Evolutionary conservation across 1,139 yeast species (phyloP).

Genomic region (Meyerozyma smithsonii): DNA sequence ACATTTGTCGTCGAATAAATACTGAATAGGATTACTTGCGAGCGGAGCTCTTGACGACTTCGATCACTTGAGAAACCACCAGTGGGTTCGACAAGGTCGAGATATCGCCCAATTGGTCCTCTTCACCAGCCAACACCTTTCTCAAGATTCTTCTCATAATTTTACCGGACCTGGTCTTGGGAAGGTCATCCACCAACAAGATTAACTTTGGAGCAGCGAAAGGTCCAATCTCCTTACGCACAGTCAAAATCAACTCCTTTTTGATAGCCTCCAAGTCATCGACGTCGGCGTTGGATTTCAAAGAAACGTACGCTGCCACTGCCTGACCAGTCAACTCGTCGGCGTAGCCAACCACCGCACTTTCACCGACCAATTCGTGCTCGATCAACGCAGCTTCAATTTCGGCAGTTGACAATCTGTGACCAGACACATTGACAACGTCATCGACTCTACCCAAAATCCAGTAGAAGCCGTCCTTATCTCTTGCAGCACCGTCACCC

Average conservation of each 20-base stretch:
- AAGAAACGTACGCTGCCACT: conserved; percentile 73
- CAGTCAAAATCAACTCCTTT: conserved; percentile 67
- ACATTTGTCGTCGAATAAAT: conserved; percentile 1
- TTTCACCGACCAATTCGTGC: conserved; percentile 65
- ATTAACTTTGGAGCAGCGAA: conserved; percentile 79
- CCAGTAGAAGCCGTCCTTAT: conserved; percentile 74
- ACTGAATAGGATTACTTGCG: conserved; percentile 5
- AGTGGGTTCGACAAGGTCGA: conserved; percentile 74
- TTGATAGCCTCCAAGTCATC: conserved; percentile 53
- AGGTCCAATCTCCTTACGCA: conserved; percentile 77
- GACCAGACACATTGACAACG: conserved; percentile 79
- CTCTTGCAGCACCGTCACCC: conserved; percentile 83
- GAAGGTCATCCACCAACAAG: conserved; percentile 68
- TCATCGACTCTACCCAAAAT: conserved; percentile 80
- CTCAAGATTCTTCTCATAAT: conserved; percentile 81
- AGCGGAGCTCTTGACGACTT: conserved; percentile 46
- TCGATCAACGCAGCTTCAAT: conserved; percentile 76
- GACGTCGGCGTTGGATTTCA: conserved; percentile 41
- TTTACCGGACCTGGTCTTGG: conserved; percentile 81
- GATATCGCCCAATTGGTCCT: conserved; percentile 72
- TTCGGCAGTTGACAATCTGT: conserved; percentile 76
- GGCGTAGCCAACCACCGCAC: conserved; percentile 78
- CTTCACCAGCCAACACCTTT: conserved; percentile 74
- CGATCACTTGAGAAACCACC: conserved; percentile 61
- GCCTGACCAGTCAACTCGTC: conserved; percentile 83